Conservation (phyloP, 2,329 filamentous ascomycete species). For the Trichophyton rubrum region DNA sequence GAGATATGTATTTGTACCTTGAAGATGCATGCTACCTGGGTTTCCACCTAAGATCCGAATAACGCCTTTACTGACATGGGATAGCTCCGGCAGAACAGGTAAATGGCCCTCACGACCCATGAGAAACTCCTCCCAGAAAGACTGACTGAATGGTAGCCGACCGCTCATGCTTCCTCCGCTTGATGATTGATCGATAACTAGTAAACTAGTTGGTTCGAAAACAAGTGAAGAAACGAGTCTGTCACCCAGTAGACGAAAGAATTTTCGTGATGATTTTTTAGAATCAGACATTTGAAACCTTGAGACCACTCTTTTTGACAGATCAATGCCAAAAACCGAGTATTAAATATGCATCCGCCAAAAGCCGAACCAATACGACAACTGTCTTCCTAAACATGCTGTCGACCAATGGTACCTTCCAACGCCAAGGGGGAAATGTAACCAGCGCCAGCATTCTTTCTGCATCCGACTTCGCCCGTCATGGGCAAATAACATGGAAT, state of each 20-base stretch:
- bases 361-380: neutral
- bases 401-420: neutral
- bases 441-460: neutral
- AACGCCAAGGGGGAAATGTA: neutral
- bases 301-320: neutral
- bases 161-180: neutral
- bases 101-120: neutral
- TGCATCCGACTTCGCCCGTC: too few relatives aligned
- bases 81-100: neutral
- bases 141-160: neutral
- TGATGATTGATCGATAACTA: neutral
- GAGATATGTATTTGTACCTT: neutral
- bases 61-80: neutral
- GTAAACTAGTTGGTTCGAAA: neutral
- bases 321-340: neutral
- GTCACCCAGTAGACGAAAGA: neutral
- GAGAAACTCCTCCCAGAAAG: neutral
- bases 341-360: neutral
- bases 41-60: neutral
- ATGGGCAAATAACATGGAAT: too few relatives aligned
- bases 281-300: too few relatives aligned
- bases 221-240: neutral
- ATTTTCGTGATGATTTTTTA: neutral
- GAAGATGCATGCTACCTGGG: neutral
- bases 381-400: neutral